Evolutionary conservation across 768 basidiomycete genomes (phyloP), one percentile per base, ranked within the genome.

Genomic region (Mycena amicta): DNA sequence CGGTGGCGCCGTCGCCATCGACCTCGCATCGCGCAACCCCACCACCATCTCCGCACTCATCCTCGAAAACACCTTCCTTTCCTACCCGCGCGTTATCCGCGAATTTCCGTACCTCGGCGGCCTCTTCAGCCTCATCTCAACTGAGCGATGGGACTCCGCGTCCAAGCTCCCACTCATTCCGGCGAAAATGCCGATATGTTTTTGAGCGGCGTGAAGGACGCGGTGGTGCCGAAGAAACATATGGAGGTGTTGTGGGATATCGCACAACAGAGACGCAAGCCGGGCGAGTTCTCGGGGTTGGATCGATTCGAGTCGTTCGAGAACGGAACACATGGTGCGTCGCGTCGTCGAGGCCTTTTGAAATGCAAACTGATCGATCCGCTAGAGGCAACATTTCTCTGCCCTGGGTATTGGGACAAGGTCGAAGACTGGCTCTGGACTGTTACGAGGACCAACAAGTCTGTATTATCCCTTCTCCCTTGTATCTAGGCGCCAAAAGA

Each of bases 41-140:
- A 69, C 79, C 22, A 73, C 79, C 83, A 77, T 89, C 43, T 53
- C 73, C 12, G 89, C 83, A 0, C 73, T 90, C 23, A 79, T 91
- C 50, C 72, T 90, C 51, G 89, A 91, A 72, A 91, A 91, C 70
- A 89, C 89, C 4, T 90, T 90, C 71, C 74, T 82, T 29, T 86
- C 83, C 46, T 77, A 90, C 39, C 81, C 82, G 5, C 77, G 55
- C 5, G 58, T 69, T 5, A 63, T 68, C 3, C 61, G 57, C 18
- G 56, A 40, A 25, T 61, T 53, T 56, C 64, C 66, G 6, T 2
- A 55, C 25, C 54, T 68, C 29, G 75, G n/a, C n/a, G n/a, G 78
- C 0, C 79, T 82, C 3, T 76, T 90, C 69, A 75, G 87, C 22
- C 83, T 83, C 67, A 78, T 90, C 39, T 82, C 85, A 57, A 80